Base-by-base conservation (phyloP, 1,284 basidiomycete genomes). In the Sporisorium graminicola region DNA sequence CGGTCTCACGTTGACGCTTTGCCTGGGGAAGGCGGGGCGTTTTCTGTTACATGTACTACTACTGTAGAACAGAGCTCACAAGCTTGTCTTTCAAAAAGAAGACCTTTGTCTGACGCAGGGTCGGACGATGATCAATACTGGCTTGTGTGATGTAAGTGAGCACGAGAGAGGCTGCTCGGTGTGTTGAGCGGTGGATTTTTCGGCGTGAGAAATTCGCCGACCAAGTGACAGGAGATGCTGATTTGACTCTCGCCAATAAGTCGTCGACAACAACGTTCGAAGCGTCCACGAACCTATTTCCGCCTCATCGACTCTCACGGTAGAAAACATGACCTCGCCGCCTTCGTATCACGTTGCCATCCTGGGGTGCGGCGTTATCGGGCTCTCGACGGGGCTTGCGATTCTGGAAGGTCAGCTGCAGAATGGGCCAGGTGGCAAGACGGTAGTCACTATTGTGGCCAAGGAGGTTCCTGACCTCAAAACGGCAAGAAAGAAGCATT, bases 291-390 rank as follows among this genome's bases (percentile, higher is more conserved):
- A 58, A 7, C 51, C 27, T 37, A 22, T 26, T 40, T 18, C 18
- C 37, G 3, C n/a, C 40, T 43, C 18, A 8, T 3, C 40, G 40
- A 43, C n/a, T 1, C 24, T 27, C 31, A 13, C 12, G 7, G 12
- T 10, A 4, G 18, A 18, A 49, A 10, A 33, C 10, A 27, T 24
- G 46, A 2, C 52, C n/a, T 16, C 56, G 9, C 6, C 31, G 31
- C 4, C 40, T 22, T 52, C 52, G 13, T 10, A 26, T 6, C 69
- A 76, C 33, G 55, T 79, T 14, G 55, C 58, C 1, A 65, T 79
- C 33, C 47, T 79, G 16, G 77, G 77, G 0, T 66, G 67, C 10
- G 78, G 78, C 22, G 78, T 79, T 0, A 77, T 77, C n/a, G 78
- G 78, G 0, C 74, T 79, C 29, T 72, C 71, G 12, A 67, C 63